Evolutionary conservation across 2,329 filamentous ascomycete species (phyloP).

Genomic region (Clathrospora elynae): DNA sequence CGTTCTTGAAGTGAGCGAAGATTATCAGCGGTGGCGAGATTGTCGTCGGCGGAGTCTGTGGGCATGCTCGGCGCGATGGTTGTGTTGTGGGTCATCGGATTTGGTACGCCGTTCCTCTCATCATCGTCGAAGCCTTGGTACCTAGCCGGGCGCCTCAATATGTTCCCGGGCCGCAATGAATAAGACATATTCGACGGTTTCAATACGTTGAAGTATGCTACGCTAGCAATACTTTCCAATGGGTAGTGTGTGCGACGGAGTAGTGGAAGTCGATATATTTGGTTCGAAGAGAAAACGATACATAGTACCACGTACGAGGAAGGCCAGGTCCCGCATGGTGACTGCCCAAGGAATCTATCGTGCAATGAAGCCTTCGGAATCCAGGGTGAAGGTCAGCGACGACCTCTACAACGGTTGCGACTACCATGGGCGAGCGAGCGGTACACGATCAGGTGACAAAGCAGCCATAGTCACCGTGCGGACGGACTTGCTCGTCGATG

Average conservation of each 20-base stretch:
- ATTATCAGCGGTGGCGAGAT: no score
- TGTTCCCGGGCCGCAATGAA: constrained; percentile 2
- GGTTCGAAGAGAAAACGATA: neutral
- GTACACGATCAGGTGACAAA: no score
- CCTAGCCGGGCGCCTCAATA: constrained; percentile 6
- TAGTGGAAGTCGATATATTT: neutral
- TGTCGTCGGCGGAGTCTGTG: no score
- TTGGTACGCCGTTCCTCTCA: no score
- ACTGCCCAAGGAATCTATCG: constrained; percentile 1
- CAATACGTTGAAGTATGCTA: constrained; percentile 1
- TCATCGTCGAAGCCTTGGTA: constrained; percentile 3
- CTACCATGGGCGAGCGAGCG: neutral
- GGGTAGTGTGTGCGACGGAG: neutral
- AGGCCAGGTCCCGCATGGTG: constrained; percentile 3
- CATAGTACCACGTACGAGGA: no score
- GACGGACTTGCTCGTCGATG: neutral
- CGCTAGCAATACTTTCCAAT: neutral
- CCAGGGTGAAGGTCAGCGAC: constrained; percentile 5
- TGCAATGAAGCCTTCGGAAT: neutral
- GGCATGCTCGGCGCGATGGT: no score
- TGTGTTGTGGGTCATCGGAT: no score
- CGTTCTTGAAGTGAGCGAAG: neutral
- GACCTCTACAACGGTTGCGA: neutral
- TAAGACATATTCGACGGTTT: constrained; percentile 5
- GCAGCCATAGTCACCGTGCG: neutral